These are phyloP conservation scores for Leccinum subtestaceum DNA, from an alignment of 768 basidiomycete genomes.

Conservation along the genomic window DNA sequence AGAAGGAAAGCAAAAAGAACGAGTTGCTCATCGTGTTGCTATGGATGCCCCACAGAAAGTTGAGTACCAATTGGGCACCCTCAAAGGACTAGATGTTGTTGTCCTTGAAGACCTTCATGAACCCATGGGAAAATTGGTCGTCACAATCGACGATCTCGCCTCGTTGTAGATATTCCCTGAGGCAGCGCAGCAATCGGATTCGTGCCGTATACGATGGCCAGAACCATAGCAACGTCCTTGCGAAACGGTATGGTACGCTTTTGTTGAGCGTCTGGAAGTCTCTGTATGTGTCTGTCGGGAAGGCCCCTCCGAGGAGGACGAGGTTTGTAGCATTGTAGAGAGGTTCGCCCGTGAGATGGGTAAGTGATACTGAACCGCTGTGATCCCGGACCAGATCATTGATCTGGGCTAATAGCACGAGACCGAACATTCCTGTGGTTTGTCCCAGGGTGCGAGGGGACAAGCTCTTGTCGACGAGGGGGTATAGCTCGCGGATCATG, in stretches of 20 bases:
- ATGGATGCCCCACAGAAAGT: conserved; percentile 22
- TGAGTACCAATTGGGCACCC: conserved; percentile 18
- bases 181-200: conserved; percentile 3
- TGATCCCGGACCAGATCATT: neutral
- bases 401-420: conserved; percentile 12
- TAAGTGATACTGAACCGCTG: conserved; percentile 11
- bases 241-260: conserved; percentile 20
- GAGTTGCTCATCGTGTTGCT: conserved; percentile 22
- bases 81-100: conserved; percentile 17
- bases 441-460: conserved; percentile 13
- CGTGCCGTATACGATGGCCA: conserved; percentile 18
- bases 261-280: conserved; percentile 20
- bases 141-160: conserved; percentile 6
- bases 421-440: conserved; percentile 13
- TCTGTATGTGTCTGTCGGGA: conserved; percentile 18
- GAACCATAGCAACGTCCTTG: conserved; percentile 9
- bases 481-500: conserved; percentile 21
- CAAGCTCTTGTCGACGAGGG: conserved; percentile 20
- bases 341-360: conserved; percentile 14
- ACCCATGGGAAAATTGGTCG: conserved; percentile 7
- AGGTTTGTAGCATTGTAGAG: conserved; percentile 19
- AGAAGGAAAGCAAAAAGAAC: conserved; percentile 20
- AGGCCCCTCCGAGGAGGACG: conserved; percentile 18
- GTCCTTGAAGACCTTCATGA: conserved; percentile 18
- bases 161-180: conserved; percentile 15